Conservation (phyloP, 2,329 filamentous ascomycete genomes). For the Aspergillus quadricinctus region DNA sequence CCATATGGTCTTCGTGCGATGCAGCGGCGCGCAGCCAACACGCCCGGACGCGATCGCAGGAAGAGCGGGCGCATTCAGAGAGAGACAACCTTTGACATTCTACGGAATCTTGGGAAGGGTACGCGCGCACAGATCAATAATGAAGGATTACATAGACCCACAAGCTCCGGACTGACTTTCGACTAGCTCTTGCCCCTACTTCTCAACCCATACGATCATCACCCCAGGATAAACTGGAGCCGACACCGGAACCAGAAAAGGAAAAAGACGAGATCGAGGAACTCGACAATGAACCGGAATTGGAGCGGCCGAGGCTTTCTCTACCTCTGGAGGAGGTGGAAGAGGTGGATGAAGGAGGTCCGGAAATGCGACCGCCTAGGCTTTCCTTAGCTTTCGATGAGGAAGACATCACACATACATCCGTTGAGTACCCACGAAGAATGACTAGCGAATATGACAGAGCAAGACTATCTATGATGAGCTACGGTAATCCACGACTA, state of each 20-base stretch:
- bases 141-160: not conserved
- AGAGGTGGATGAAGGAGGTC: conserved; percentile 39
- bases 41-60: conserved; percentile 46
- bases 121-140: conserved; percentile 9
- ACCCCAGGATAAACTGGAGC: conserved; percentile 33
- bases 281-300: conserved; percentile 45
- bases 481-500: conserved; percentile 39
- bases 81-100: conserved; percentile 53
- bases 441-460: conserved; percentile 36
- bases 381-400: conserved; percentile 44
- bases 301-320: conserved; percentile 39
- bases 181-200: conserved; percentile 46
- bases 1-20: conserved; percentile 53
- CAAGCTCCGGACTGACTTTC: conserved; percentile 1
- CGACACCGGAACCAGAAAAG: conserved; percentile 12
- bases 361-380: conserved; percentile 34
- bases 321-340: conserved; percentile 45
- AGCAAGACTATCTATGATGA: conserved; percentile 39
- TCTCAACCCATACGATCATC: conserved; percentile 46
- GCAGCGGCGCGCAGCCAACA: conserved; percentile 50
- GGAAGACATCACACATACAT: conserved; percentile 38
- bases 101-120: conserved; percentile 52
- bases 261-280: conserved; percentile 41
- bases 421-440: conserved; percentile 42
- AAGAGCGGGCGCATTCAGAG: conserved; percentile 48